phyloP scores from a whole-genome alignment of 257 asterid species.

The Mentha longifolia region DNA sequence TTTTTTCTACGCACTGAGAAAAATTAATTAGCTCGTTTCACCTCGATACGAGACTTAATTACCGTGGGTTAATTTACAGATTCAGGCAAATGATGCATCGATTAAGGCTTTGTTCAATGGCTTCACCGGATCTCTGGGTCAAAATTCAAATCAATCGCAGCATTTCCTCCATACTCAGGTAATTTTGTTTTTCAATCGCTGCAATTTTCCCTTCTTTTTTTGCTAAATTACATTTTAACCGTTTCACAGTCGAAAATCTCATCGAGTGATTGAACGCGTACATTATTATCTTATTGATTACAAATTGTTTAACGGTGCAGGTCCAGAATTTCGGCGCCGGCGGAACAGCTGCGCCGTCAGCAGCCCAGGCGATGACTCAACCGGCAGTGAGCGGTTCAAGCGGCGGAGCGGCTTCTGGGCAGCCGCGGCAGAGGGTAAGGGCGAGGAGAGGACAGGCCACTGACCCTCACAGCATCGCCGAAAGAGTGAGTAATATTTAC shows the following conservation, averaged over 20 bases:
- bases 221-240: neutral
- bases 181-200: neutral
- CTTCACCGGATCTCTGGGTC: too few species aligned
- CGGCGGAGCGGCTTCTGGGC: conserved; percentile 61
- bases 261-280: neutral
- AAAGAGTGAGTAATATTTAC: conserved; percentile 59
- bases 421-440: conserved; percentile 90
- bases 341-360: conserved; percentile 38
- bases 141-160: conserved; percentile 61
- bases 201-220: neutral
- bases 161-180: conserved; percentile 75
- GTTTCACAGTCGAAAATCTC: neutral
- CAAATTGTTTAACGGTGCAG: conserved; percentile 29
- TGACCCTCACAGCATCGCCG: conserved; percentile 98
- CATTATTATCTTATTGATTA: neutral
- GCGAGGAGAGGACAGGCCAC: conserved; percentile 99
- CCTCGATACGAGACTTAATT: neutral
- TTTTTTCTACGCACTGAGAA: too few species aligned
- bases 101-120: conserved; percentile 73
- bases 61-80: conserved; percentile 26
- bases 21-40: neutral
- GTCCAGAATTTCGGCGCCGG: conserved; percentile 48
- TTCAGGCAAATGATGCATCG: conserved; percentile 66
- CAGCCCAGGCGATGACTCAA: conserved; percentile 47
- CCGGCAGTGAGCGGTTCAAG: conserved; percentile 66